These are phyloP conservation scores for Monosporascus sp. DNA, from an alignment of 2,329 filamentous ascomycete genomes.

Conservation along the genomic window DNA sequence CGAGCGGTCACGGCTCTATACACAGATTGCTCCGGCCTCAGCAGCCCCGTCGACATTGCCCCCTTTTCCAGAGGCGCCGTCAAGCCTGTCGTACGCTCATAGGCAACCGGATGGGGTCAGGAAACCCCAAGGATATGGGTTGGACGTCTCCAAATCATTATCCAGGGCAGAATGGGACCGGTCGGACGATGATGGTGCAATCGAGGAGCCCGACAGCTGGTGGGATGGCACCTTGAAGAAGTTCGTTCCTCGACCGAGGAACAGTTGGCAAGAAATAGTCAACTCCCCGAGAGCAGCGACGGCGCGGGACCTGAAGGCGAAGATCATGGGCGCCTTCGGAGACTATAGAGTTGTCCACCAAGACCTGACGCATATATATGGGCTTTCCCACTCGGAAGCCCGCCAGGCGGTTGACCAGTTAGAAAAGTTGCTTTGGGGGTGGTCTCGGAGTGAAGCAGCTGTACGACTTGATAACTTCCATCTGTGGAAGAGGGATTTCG, in stretches of 20 bases:
- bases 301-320: constrained; percentile 12
- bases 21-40: constrained; percentile 5
- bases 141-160: not conserved
- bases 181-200: not conserved
- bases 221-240: constrained; percentile 7
- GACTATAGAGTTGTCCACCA: constrained; percentile 7
- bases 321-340: constrained; percentile 13
- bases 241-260: constrained; percentile 2
- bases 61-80: constrained; percentile 1
- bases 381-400: constrained; percentile 16
- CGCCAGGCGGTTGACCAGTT: constrained; percentile 21
- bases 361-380: constrained; percentile 16
- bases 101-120: not conserved
- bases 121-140: too few species aligned
- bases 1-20: constrained; percentile 9
- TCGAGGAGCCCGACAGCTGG: not conserved
- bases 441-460: constrained; percentile 2
- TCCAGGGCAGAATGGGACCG: not conserved
- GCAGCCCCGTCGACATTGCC: constrained; percentile 2
- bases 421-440: constrained; percentile 16
- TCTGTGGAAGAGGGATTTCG: constrained; percentile 21
- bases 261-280: not conserved
- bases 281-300: not conserved
- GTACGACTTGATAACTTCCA: constrained; percentile 19
- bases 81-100: not conserved